Evolutionary conservation across 2,329 filamentous ascomycete genomes (phyloP), one percentile per base, ranked within the genome.

Genomic region (Ilyonectria robusta): DNA sequence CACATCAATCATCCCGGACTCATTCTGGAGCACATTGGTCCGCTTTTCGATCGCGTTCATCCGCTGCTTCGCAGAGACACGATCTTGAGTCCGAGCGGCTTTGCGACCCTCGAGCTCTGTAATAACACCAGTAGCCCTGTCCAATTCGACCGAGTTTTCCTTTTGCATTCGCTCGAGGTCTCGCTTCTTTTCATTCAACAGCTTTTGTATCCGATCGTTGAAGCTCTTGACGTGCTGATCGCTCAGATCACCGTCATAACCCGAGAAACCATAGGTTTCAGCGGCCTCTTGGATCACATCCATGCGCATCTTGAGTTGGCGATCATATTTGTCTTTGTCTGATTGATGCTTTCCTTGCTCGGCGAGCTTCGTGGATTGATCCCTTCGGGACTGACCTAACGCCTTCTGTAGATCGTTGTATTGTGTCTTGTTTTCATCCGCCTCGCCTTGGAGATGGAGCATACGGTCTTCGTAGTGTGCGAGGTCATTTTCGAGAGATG

Each of bases 301-400:
- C 75, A 92, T 87, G 44, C 95, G 92, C 50, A 88, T 84, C 72
- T 89, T 85, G 4, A 97, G 78, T 71, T 98, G 93, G 4, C 92
- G 89, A 77, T 98, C 94, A 77, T 96, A 94, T 74, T 92, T 93
- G 68, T 93, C 92, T 81, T 95, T 94, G 77, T 97, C 92, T 2
- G 95, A 95, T 79, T 96, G 89, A 72, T 92, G 91, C 72, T 92
- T 93, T 48, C 95, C 95, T 73, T 90, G 87, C 72, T 94, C 92
- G 1, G 88, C 83, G 42, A 88, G 83, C 73, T 90, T 90, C 23
- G 77, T 72, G 1, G 86, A 86, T 47, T 88, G 78, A 5, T 84
- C 79, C 42, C 78, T 82, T 37, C 87, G 85, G 8, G 83, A 81
- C 4, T 79, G 69, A 2, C 78, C 77, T 13, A 89, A 78, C 9